These are phyloP conservation scores for Chytriomyces sp. DNA, from an alignment of 192 early-diverging fungal genomes.

Conservation along the genomic window DNA sequence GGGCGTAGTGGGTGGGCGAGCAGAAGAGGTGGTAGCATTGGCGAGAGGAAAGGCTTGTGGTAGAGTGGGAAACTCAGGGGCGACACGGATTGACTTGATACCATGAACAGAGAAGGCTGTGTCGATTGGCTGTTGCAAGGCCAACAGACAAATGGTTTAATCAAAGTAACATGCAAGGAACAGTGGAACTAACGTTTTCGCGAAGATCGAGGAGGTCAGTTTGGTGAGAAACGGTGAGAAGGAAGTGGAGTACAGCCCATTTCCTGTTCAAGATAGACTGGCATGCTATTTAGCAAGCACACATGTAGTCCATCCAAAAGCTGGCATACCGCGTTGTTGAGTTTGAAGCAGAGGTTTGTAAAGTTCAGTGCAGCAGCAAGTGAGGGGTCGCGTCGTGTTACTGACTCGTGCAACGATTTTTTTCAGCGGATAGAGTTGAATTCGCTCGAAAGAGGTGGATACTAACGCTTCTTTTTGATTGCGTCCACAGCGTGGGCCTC, in stretches of 20 bases:
- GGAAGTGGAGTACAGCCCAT: conserved; percentile 14
- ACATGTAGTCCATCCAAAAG: conserved; percentile 6
- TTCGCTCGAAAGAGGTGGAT: not conserved
- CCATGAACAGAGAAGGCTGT: conserved; percentile 9
- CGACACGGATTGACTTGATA: conserved; percentile 6
- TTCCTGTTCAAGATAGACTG: conserved; percentile 27
- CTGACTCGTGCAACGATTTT: conserved; percentile 30
- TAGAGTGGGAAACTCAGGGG: conserved; percentile 6
- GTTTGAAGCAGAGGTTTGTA: conserved; percentile 45
- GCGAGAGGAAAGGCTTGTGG: not conserved
- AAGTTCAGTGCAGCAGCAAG: conserved; percentile 60
- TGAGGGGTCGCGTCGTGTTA: conserved; percentile 54
- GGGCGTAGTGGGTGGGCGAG: too few species aligned
- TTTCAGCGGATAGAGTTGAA: not conserved
- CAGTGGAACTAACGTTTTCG: conserved; percentile 5
- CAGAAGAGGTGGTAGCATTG: not conserved
- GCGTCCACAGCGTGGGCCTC: conserved; percentile 59
- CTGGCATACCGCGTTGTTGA: not conserved
- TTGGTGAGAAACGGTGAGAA: not conserved
- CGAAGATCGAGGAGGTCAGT: not conserved
- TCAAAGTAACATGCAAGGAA: too few species aligned
- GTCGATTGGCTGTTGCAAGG: conserved; percentile 4
- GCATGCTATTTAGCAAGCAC: not conserved
- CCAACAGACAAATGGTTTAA: too few species aligned
- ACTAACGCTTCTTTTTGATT: conserved; percentile 69